Conservation (phyloP, 1,284 basidiomycete genomes). For the Kalmanozyma brasiliensis region DNA sequence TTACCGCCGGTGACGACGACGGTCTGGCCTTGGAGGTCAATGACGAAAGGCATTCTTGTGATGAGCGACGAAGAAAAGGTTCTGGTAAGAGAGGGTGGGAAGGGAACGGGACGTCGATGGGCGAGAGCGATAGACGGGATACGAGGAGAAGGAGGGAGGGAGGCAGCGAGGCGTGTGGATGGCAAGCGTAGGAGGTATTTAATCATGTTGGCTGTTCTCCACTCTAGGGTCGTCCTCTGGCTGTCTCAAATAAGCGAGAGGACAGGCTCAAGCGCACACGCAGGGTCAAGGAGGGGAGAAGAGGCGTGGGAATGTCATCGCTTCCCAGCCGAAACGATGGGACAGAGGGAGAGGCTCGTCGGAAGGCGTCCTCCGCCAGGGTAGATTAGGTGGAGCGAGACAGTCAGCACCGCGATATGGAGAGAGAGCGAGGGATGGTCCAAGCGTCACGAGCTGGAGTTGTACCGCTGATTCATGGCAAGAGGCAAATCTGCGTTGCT, state of each 20-base stretch:
- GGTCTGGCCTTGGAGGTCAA: conserved; percentile 58
- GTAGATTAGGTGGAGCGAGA: no score
- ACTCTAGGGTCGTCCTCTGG: no score
- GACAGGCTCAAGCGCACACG: no score
- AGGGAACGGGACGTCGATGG: no score
- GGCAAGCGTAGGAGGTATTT: neutral
- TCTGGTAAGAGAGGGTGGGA: no score
- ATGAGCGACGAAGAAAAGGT: neutral
- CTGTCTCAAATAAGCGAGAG: no score
- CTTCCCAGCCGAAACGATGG: conserved; percentile 2
- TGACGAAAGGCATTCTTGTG: conserved; percentile 46
- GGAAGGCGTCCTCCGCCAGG: neutral
- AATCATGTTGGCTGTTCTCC: no score
- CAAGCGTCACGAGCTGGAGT: conserved; percentile 1
- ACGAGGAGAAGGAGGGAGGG: neutral
- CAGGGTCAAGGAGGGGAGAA: no score
- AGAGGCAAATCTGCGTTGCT: no score
- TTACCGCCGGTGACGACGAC: conserved; percentile 72
- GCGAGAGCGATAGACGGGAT: neutral
- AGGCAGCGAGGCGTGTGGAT: neutral
- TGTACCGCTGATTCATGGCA: no score
- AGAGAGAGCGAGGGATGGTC: conserved; percentile 1
- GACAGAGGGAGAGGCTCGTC: neutral
- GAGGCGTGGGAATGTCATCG: conserved; percentile 8
- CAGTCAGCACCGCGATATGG: neutral